These are phyloP conservation scores for Neurospora sublineolata DNA, from an alignment of 495 filamentous ascomycete species.

Conservation along the genomic window DNA sequence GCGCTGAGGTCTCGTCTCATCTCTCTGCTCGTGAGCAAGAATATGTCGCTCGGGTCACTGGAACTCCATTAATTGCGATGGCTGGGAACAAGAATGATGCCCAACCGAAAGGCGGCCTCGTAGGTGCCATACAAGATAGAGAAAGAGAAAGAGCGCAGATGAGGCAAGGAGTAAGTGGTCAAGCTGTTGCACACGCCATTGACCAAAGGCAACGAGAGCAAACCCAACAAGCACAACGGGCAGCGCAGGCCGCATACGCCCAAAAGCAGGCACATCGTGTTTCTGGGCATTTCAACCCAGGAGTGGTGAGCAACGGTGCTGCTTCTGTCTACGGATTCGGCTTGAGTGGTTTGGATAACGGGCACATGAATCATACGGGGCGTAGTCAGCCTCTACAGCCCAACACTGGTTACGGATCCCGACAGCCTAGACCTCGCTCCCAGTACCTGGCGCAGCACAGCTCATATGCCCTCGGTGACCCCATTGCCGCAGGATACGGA, in stretches of 20 bases:
- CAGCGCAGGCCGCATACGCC: slow-evolving; percentile 19
- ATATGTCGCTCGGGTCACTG: slow-evolving; percentile 79
- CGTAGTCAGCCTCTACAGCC: slow-evolving; percentile 5
- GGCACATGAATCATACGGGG: slow-evolving; percentile 1
- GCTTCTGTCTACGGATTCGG: slow-evolving; percentile 20
- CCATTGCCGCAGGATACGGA: slow-evolving; percentile 1
- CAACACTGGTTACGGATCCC: slow-evolving; percentile 1
- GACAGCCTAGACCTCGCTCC: slow-evolving; percentile 3
- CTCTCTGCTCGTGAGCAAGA: slow-evolving; percentile 92
- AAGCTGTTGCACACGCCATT: slow-evolving; percentile 72
- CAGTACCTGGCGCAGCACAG: slow-evolving; percentile 12
- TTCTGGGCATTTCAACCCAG: slow-evolving; percentile 10
- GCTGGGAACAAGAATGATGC: slow-evolving; percentile 41
- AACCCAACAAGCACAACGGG: slow-evolving; percentile 29
- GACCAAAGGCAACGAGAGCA: slow-evolving; percentile 57
- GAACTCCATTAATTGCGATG: slow-evolving; percentile 67
- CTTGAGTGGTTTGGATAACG: slow-evolving; percentile 6
- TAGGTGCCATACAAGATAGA: slow-evolving; percentile 64
- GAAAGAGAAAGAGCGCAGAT: slow-evolving; percentile 65
- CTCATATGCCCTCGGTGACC: slow-evolving; percentile 3
- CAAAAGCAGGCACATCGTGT: slow-evolving; percentile 26
- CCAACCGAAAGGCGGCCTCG: slow-evolving; percentile 47
- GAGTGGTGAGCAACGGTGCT: slow-evolving; percentile 10
- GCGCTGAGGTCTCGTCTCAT: slow-evolving; percentile 48
- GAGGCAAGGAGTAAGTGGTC: slow-evolving; percentile 56